Evolutionary conservation across 1,284 basidiomycete species (phyloP), one percentile per base, ranked within the genome.

Genomic region (Prillingera fragicola): DNA sequence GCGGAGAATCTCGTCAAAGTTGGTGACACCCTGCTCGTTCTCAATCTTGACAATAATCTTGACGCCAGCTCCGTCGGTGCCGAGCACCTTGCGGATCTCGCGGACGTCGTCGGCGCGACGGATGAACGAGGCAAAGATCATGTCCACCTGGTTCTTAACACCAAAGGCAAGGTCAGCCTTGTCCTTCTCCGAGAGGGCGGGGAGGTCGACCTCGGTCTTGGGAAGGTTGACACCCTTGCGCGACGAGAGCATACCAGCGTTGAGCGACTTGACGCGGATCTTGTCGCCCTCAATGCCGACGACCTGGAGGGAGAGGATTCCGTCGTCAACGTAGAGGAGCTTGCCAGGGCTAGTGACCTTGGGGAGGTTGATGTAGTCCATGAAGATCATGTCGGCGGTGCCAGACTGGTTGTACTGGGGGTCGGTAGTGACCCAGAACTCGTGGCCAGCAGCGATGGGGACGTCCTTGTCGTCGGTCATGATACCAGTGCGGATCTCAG

Each of bases 211-310:
- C 22, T 85, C 81, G 56, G 95, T 97, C 74, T 97, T 95, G 63
- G 95, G 95, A 48, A 99, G 82, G 76, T 98, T 98, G 75, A 98
- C 95, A 73, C 95, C 95, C 79, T 99, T 99, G 73, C 90, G 87
- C 50, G 91, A 96, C 41, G 87, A 90, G 58, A 99, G 83, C 29
- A 78, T 83, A 48, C 94, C 95, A 63, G 85, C 86, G 81, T 98
- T 99, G 71, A 96, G 60, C 33, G 90, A 81, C 60, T 88, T 87
- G 62, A 99, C 95, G 48, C 77, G 81, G 56, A 94, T 80, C 60
- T 81, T 83, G 61, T 75, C 69, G 36, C 85, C 85, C 51, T 91
- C 86, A 60, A 97, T 82, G 57, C 82, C 78, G 45, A 94, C 75
- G 54, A 98, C 92, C 62, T 92, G 82, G 50, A 98, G 87, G 33